Percentiles rank a stretch among this genome's conserved stretches.
phyloP scores from a whole-genome alignment of 2,329 filamentous ascomycete genomes.

The Orbilia ellipsospora region DNA sequence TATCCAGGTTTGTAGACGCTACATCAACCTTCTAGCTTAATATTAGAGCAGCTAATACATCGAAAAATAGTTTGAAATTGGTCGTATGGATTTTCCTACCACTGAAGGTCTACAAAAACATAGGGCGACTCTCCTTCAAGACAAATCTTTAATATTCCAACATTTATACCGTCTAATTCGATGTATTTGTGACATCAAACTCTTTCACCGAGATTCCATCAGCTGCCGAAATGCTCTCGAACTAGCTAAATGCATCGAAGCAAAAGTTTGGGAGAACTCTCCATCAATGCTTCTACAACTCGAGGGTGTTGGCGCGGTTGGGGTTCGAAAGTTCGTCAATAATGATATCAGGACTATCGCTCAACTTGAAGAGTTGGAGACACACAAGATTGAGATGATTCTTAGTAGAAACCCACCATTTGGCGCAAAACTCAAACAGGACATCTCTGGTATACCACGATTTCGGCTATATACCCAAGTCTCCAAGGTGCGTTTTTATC shows the following conservation, averaged over 20 bases:
- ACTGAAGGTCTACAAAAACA: constrained; percentile 70
- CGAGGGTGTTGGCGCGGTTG: constrained; percentile 78
- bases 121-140: constrained; percentile 69
- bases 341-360: constrained; percentile 78
- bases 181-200: constrained; percentile 80
- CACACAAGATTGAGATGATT: constrained; percentile 78
- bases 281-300: constrained; percentile 85
- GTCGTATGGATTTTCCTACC: constrained; percentile 72
- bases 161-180: constrained; percentile 76
- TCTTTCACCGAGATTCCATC: constrained; percentile 72
- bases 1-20: constrained; percentile 68
- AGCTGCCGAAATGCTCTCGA: constrained; percentile 77
- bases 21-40: not conserved
- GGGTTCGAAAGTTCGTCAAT: constrained; percentile 77
- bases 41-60: not conserved
- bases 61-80: constrained; percentile 69
- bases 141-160: constrained; percentile 74
- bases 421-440: constrained; percentile 75
- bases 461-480: constrained; percentile 68
- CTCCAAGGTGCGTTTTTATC: constrained; percentile 62
- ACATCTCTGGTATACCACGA: constrained; percentile 77
- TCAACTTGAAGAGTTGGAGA: constrained; percentile 74
- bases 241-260: constrained; percentile 79
- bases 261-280: constrained; percentile 83
- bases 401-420: constrained; percentile 85